Base-by-base conservation (phyloP, 1,284 basidiomycete genomes). In the Puccinia novopanici region DNA sequence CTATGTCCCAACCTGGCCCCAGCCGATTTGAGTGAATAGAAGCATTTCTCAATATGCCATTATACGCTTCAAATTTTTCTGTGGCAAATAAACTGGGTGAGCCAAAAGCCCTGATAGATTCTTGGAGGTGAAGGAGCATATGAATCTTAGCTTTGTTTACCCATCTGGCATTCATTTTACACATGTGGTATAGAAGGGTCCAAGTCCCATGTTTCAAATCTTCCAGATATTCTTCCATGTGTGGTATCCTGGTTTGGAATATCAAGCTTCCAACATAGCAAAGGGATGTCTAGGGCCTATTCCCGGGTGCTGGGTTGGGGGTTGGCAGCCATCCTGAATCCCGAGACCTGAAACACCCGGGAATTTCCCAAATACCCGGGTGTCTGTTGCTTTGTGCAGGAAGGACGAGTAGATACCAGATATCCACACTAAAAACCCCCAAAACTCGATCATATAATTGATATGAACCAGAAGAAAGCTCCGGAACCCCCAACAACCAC, bases 1-100 rank as follows among this genome's bases (percentile, higher is more conserved):
- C 61, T 3, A 65, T 37, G 19, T 65, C 61, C 17, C 61, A 3
- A 13, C 61, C 61, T 13, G 61, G 61, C 8, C 22, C 50, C n/a
- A 65, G 19, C 17, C 34, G 27, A 19, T 42, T 67, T 17, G 63
- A 42, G 19, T 42, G 63, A 5, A 42, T 30, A 1, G 63, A 67
- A 42, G 63, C 15, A 17, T 67, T 67, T 10, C 63, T 24, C 15
- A 67, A 24, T 2, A 73, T n/a, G 4, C 70, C 22, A 55, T 52
- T 73, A 42, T 54, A 73, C 0, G n/a, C 13, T 30, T 67, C 63
- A 40, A 42, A 67, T 19, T 40, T 67, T 34, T 67, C 63, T 40
- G 63, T 67, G 8, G 63, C 34, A 42, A 67, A 67, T 4, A 40
- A 3, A 15, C 17, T 1, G 0, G 63, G 34, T 3, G 63, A 34